phyloP scores from a whole-genome alignment of 148 eudicot genomes.

The Fagopyrum homotropicum region DNA sequence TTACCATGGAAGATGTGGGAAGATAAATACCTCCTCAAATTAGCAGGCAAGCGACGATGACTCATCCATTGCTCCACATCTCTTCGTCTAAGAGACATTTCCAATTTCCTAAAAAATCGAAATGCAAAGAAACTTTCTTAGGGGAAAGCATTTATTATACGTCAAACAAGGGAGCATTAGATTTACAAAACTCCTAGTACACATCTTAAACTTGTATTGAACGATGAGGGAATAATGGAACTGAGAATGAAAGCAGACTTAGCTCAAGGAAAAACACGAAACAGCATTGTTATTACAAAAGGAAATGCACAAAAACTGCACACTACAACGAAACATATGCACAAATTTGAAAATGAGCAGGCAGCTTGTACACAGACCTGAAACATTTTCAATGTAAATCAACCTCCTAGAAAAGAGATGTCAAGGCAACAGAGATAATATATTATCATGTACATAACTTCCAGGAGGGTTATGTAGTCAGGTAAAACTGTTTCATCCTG shows the following conservation, averaged over 20 bases:
- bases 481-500: too few relatives aligned
- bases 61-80: conserved; percentile 95
- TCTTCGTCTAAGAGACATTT: conserved; percentile 71
- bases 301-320: neutral
- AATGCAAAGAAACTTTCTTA: neutral
- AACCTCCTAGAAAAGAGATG: too few relatives aligned
- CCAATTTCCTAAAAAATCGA: conserved; percentile 45
- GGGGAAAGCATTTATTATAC: neutral
- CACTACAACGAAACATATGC: neutral
- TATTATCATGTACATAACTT: too few relatives aligned
- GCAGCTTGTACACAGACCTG: too few relatives aligned
- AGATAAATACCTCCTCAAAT: conserved; percentile 44
- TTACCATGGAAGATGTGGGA: neutral
- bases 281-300: neutral
- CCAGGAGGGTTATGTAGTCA: too few relatives aligned
- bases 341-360: too few relatives aligned
- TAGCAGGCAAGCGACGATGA: conserved; percentile 73
- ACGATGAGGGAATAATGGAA: too few relatives aligned
- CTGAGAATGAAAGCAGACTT: too few relatives aligned
- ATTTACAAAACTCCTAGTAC: neutral
- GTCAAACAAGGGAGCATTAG: neutral
- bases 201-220: neutral
- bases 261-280: neutral
- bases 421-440: too few relatives aligned
- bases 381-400: too few relatives aligned